Base-by-base conservation (phyloP, 2,329 filamentous ascomycete species). In the Stromatinia cepivora region DNA sequence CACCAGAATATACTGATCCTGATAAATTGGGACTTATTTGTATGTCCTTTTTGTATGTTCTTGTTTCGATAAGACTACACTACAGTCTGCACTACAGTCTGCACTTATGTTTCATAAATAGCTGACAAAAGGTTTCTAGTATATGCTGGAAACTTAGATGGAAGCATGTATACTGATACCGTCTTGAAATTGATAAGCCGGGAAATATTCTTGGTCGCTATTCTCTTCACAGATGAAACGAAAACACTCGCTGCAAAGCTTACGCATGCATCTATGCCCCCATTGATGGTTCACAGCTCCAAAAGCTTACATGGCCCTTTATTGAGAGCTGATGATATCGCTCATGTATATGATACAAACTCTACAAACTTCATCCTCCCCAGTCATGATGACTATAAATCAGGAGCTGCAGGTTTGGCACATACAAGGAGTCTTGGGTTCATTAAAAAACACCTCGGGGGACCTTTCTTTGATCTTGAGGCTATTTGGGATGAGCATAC, bases 401-500 rank as follows among this genome's bases (percentile, higher is more conserved):
- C 84, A 0, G 89, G 82, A 6, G 80, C 84, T 0, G 89, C 88
- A 45, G 82, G 84, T 22, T 42, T 75, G 3, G 71, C 0, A 81
- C 91, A 93, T 76, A 91, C 90, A 0, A 84, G 91, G 1, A 88
- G 82, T 68, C 79, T 92, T 5, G 79, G 82, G 0, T 91, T 92
- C 72, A 75, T 93, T 6, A 92, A 92, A 75, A 84, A 84, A 7
- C 80, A 85, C 1, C 79, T 91, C 3, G 81, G 81, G 0, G 91
- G 91, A 0, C 90, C 91, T 0, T 85, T 83, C 71, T 92, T 94
- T 75, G 90, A 94, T 73, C 84, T 94, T 9, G 92, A 94, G 76
- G 84, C 84, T 2, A 88, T 94, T 62, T 94, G 91, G 92, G 90
- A 93, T 15, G 90, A 93, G 78, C 91, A 94, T 77, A 91, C 89